Evolutionary conservation across 345 rosid species (phyloP).

Genomic region (Camelina laxa): DNA sequence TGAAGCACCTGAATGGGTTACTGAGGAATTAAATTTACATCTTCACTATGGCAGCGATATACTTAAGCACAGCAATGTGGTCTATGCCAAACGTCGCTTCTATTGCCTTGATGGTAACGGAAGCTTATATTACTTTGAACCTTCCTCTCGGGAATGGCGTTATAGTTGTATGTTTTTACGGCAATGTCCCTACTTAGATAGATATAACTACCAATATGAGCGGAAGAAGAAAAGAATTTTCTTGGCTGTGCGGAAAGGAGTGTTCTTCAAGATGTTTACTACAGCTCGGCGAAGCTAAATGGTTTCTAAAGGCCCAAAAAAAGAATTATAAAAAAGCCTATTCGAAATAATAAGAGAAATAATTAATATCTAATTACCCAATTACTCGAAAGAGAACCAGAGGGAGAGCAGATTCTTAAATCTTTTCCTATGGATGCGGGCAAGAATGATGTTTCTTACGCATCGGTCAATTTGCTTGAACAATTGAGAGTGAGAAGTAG

Average conservation of each 20-base stretch:
- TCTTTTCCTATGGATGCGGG: no score
- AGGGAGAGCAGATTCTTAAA: no score
- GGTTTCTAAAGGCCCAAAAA: no score
- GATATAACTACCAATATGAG: conserved; percentile 1
- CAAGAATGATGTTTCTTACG: no score
- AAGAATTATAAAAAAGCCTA: no score
- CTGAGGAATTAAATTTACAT: conserved; percentile 21
- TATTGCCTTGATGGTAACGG: conserved; percentile 1
- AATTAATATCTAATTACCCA: no score
- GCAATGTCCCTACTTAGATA: neutral
- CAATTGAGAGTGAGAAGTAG: no score
- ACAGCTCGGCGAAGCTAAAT: no score
- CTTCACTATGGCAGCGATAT: neutral
- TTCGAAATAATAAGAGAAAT: no score
- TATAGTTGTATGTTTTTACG: neutral
- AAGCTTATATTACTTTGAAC: conserved; percentile 17
- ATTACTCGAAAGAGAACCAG: no score
- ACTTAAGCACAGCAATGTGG: conserved; percentile 11
- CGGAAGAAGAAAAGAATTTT: conserved; percentile 23
- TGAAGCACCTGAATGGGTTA: conserved; percentile 59
- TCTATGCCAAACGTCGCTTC: conserved; percentile 20
- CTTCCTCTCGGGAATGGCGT: conserved; percentile 5
- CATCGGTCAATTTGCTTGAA: no score
- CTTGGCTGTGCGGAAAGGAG: conserved; percentile 26
- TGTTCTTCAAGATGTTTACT: conserved; percentile 18